Evolutionary conservation across 768 basidiomycete genomes (phyloP).

Genomic region (Chiua virens): DNA sequence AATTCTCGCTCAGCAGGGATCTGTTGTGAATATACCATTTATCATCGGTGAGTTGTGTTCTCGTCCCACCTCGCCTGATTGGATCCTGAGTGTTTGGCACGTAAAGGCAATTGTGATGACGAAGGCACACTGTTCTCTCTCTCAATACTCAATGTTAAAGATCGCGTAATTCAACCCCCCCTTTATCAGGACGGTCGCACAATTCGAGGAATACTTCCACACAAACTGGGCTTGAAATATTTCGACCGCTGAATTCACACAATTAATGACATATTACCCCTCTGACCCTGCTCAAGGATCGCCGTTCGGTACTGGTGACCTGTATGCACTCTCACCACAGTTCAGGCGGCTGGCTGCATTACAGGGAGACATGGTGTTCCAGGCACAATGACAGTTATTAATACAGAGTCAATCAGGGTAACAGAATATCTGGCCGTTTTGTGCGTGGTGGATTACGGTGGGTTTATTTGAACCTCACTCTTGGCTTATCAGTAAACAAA

Average conservation of each 20-base stretch:
- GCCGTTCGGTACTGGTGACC: constrained; percentile 42
- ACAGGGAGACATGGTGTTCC: constrained; percentile 51
- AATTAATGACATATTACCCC: constrained; percentile 37
- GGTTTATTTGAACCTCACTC: too few relatives aligned
- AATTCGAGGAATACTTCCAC: constrained; percentile 34
- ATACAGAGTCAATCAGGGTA: constrained; percentile 37
- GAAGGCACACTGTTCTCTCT: constrained; percentile 47
- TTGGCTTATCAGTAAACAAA: constrained; percentile 39
- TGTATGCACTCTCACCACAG: constrained; percentile 47
- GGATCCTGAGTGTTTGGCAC: background rate
- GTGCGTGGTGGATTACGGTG: constrained; percentile 2
- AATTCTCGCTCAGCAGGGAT: constrained; percentile 35
- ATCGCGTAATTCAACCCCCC: background rate
- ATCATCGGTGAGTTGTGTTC: constrained; percentile 4
- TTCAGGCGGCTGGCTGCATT: constrained; percentile 53
- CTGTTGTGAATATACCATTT: constrained; percentile 4
- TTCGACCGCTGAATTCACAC: constrained; percentile 19
- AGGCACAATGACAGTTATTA: constrained; percentile 49
- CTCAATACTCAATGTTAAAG: constrained; percentile 46
- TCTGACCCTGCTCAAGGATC: constrained; percentile 33
- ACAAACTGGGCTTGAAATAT: constrained; percentile 29
- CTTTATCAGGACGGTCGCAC: constrained; percentile 17
- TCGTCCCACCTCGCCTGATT: background rate
- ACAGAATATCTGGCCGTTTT: constrained; percentile 39
- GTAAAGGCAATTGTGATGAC: constrained; percentile 36